Evolutionary conservation across 441 rosid species (phyloP).

Genomic region (Mallotus japonicus): DNA sequence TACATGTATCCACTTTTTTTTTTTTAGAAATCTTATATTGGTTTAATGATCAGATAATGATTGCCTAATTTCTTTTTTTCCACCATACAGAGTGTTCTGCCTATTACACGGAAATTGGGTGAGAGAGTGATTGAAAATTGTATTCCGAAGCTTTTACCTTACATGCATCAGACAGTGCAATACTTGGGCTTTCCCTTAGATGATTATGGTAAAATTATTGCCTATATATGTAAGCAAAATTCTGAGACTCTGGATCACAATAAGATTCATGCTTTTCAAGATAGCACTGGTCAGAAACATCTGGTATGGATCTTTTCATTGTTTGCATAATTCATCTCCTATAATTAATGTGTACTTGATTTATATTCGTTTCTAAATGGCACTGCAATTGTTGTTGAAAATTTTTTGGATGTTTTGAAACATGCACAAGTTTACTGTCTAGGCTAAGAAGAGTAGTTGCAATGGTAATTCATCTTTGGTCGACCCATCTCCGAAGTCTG

Average conservation of each 20-base stretch:
- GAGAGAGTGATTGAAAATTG: constrained; percentile 14
- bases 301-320: neutral
- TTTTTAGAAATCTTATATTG: neutral
- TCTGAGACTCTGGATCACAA: neutral
- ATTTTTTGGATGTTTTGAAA: neutral
- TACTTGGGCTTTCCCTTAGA: constrained; percentile 9
- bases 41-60: neutral
- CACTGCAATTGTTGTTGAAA: neutral
- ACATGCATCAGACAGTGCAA: constrained; percentile 8
- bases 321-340: neutral
- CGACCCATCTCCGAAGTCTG: neutral
- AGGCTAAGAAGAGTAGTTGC: neutral
- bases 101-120: constrained; percentile 8
- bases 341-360: neutral
- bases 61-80: neutral
- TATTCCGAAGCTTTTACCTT: constrained; percentile 8
- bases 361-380: neutral
- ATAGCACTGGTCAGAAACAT: neutral
- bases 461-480: neutral
- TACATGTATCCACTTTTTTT: neutral
- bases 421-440: neutral
- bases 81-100: constrained; percentile 17
- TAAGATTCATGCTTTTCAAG: neutral
- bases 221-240: neutral
- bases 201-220: neutral